Percentiles rank a stretch among this genome's conserved stretches.
Conservation (phyloP, 2,329 filamentous ascomycete species). For the Ceratocystis colombiana region DNA sequence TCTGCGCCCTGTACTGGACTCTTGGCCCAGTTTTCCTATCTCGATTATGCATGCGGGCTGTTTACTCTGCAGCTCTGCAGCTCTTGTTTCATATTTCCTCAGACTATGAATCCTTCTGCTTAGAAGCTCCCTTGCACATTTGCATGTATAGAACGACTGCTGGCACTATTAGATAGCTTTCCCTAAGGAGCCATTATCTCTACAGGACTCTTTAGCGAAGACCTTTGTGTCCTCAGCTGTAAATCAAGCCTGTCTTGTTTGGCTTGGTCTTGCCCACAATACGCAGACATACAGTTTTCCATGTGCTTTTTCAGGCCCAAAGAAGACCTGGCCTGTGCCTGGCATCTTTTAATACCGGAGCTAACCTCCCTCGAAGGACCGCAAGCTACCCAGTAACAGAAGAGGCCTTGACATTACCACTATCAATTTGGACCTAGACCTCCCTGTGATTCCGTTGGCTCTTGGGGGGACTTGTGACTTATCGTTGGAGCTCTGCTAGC, state of each 20-base stretch:
- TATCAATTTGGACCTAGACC: neutral
- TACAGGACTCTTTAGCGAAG: neutral
- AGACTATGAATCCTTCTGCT: neutral
- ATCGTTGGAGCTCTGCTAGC: neutral
- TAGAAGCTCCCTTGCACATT: neutral
- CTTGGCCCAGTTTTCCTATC: neutral
- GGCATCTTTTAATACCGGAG: neutral
- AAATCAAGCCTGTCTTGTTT: neutral
- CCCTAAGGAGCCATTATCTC: neutral
- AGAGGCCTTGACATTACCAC: neutral
- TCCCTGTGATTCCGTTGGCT: neutral
- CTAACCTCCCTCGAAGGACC: neutral
- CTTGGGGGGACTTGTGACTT: neutral
- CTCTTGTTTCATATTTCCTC: neutral
- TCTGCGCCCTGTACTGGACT: neutral
- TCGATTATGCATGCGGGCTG: constrained; percentile 9
- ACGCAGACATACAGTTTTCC: neutral
- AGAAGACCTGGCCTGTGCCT: neutral
- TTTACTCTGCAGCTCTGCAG: neutral
- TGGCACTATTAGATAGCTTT: neutral
- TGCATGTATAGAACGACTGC: neutral
- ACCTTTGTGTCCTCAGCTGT: constrained; percentile 5
- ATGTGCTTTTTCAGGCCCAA: neutral
- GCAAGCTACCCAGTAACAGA: neutral
- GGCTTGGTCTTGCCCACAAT: neutral